Conservation (phyloP, 1,139 yeast species). For the Pichia sp. region DNA sequence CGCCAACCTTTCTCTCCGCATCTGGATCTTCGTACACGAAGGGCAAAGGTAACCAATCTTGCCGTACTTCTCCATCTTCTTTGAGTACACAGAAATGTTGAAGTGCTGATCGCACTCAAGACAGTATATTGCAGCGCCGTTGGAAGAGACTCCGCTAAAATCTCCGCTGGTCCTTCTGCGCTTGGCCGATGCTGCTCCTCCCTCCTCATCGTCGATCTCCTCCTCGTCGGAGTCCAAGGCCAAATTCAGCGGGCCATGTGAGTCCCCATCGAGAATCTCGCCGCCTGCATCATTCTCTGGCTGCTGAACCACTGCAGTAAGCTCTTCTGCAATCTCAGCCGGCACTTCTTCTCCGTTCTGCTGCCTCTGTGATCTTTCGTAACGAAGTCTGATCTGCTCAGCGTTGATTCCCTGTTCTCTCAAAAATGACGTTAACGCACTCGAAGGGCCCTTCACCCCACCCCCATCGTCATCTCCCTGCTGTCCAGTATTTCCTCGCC, state of each 20-base stretch:
- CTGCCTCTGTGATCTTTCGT: conserved; percentile 36
- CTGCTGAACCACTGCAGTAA: too few relatives aligned
- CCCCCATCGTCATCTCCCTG: background rate
- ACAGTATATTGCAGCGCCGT: conserved; percentile 39
- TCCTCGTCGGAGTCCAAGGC: conserved; percentile 29
- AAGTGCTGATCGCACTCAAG: conserved; percentile 56
- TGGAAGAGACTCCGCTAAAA: conserved; percentile 20
- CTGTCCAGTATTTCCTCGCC: background rate
- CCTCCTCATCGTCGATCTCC: conserved; percentile 32
- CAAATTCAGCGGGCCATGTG: conserved; percentile 5
- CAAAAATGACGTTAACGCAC: background rate
- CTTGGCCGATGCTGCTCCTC: conserved; percentile 16
- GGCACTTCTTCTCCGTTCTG: conserved; percentile 15
- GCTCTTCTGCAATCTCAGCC: conserved; percentile 7
- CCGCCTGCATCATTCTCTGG: background rate
- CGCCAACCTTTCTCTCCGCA: conserved; percentile 41
- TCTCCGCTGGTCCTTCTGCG: background rate
- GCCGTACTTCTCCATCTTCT: conserved; percentile 43
- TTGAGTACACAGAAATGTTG: conserved; percentile 60
- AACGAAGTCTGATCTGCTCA: conserved; percentile 65
- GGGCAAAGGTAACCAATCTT: conserved; percentile 60
- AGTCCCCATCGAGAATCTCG: background rate
- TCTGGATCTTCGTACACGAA: conserved; percentile 50
- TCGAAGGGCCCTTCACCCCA: background rate
- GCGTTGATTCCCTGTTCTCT: conserved; percentile 84